These are phyloP conservation scores for Planoprotostelium fungivorum DNA, from an alignment of 78 protist genomes.

Conservation along the genomic window DNA sequence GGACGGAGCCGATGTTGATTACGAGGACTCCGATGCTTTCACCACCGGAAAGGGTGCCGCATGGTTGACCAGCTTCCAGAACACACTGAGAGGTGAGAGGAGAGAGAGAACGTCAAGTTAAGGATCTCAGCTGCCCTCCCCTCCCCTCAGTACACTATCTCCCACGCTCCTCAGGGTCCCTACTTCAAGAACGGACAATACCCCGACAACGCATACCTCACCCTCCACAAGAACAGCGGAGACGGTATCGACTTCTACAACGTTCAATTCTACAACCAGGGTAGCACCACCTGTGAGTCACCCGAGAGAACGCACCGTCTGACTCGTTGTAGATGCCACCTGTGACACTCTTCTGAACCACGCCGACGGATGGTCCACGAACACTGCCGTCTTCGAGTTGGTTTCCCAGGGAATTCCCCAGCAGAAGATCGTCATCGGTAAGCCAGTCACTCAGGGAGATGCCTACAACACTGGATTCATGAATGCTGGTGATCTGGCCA, in stretches of 20 bases:
- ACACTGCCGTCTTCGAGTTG: conserved; percentile 4
- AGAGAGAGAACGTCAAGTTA: too few relatives aligned
- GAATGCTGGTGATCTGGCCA: background rate
- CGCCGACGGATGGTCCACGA: conserved; percentile 12
- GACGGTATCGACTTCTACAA: conserved; percentile 13
- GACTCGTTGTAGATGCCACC: background rate
- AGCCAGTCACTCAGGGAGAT: conserved; percentile 7
- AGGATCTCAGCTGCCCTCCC: background rate
- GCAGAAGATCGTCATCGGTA: conserved; percentile 13
- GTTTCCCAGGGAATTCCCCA: background rate
- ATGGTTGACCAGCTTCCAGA: background rate
- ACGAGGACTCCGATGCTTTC: conserved; percentile 13
- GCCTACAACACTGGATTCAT: conserved; percentile 20
- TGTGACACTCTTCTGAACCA: conserved; percentile 1
- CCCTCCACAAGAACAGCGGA: conserved; percentile 9
- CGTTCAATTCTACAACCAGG: conserved; percentile 37
- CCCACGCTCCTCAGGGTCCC: conserved; percentile 30
- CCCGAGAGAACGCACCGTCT: background rate
- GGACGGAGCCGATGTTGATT: background rate
- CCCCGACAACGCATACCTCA: conserved; percentile 9
- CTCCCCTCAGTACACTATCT: background rate
- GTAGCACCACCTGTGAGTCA: background rate
- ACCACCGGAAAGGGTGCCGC: conserved; percentile 6
- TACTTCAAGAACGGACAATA: conserved; percentile 11
- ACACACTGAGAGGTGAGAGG: background rate